Base-by-base conservation (phyloP, 1,139 yeast genomes). In the Hyphopichia fennica region DNA sequence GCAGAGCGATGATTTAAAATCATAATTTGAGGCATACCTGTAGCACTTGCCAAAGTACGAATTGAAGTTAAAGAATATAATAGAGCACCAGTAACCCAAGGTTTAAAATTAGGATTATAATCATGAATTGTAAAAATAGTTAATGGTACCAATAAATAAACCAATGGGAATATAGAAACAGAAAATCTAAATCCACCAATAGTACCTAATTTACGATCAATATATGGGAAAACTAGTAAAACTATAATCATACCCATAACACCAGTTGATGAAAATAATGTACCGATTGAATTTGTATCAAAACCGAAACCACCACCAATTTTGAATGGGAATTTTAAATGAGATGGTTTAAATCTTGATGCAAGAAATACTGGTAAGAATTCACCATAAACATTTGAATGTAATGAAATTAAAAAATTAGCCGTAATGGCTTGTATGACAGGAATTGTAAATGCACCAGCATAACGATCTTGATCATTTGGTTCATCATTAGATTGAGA, bases 351-450 rank as follows among this genome's bases (percentile, higher is more conserved):
- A 38, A 76, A 62, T 34, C 69, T 64, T 14, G 81, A 67, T 0
- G 86, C 83, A 18, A 81, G 60, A 44, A 78, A 77, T 5, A 82
- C 77, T 10, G 88, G 87, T 37, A 81, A 60, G 46, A 82, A 79
- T 56, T 82, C 87, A 39, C 69, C 71, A 55, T 69, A 79, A 8
- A 79, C 77, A 15, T 77, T 64, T n/a, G 69, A 58, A 52, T 79
- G 84, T 45, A 79, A 63, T 10, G 51, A 45, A 32, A 49, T 44
- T 28, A 51, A 37, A 35, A 51, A 19, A 51, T 71, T 72, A 31
- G 72, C 67, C n/a, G 62, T 39, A 35, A 77, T 67, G 5, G 78
- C 70, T 35, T 59, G 51, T 5, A 60, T 41, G 7, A 65, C 65
- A 3, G 54, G 56, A 6, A 51, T 44, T 3, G 68, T 57, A 40